Percentiles rank a stretch among this genome's conserved stretches.
Conservation (phyloP, 2,329 filamentous ascomycete species). For the Ophiosphaerella herpotricha region DNA sequence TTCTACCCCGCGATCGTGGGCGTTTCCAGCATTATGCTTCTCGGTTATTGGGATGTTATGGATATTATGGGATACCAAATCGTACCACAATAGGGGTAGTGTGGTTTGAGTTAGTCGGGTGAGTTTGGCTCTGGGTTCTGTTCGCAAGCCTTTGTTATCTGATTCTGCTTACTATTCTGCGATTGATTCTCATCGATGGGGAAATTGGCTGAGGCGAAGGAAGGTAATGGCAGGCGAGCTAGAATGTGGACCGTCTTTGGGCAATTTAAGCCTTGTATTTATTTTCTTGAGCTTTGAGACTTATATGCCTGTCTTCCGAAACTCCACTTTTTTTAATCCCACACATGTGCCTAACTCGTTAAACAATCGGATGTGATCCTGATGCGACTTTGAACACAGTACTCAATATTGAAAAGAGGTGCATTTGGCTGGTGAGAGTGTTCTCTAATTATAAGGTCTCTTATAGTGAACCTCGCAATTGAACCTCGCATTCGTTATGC, state of each 20-base stretch:
- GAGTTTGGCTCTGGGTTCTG: neutral
- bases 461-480: neutral
- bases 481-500: neutral
- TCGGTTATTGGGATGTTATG: conserved; percentile 5
- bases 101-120: conserved; percentile 3
- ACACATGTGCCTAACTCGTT: no score
- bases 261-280: neutral
- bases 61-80: conserved; percentile 30
- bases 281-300: neutral
- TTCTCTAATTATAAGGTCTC: no score
- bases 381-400: no score
- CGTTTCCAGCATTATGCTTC: conserved; percentile 17
- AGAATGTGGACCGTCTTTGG: neutral
- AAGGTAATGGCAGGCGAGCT: neutral
- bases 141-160: neutral
- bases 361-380: neutral
- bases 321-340: no score
- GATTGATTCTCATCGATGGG: neutral
- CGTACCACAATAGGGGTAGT: conserved; percentile 26
- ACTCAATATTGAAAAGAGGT: no score
- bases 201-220: neutral
- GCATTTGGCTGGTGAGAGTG: neutral
- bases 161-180: neutral
- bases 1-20: conserved; percentile 15
- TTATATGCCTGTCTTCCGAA: no score